Percentiles rank a stretch among this genome's conserved stretches.
These are phyloP conservation scores for Gigaspora rosea DNA, from an alignment of 192 early-diverging fungal species.

Conservation along the genomic window DNA sequence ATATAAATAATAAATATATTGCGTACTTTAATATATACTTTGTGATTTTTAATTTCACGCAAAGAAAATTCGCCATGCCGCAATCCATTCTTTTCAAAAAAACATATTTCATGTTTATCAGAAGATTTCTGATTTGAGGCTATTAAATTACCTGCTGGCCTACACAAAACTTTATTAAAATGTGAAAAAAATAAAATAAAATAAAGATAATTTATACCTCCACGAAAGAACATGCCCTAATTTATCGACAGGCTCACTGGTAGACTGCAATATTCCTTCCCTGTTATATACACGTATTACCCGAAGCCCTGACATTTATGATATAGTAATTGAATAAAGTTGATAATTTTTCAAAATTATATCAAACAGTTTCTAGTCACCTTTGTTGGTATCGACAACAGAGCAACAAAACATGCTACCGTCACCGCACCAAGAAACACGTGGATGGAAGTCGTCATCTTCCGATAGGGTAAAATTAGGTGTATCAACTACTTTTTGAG, in stretches of 20 bases:
- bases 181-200: neutral
- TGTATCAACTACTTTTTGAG: slow-evolving; percentile 50
- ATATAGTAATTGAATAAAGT: neutral
- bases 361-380: slow-evolving; percentile 27
- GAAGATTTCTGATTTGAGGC: slow-evolving; percentile 75
- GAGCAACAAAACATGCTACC: slow-evolving; percentile 82
- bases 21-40: slow-evolving; percentile 40
- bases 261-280: slow-evolving; percentile 81
- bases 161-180: slow-evolving; percentile 17
- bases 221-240: slow-evolving; percentile 81
- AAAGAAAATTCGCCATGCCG: slow-evolving; percentile 91
- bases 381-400: slow-evolving; percentile 55
- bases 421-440: slow-evolving; percentile 91
- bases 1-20: slow-evolving; percentile 7
- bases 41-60: slow-evolving; percentile 51
- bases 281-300: slow-evolving; percentile 81
- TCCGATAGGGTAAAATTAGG: slow-evolving; percentile 48
- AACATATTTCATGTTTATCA: slow-evolving; percentile 84
- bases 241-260: slow-evolving; percentile 73
- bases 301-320: slow-evolving; percentile 46
- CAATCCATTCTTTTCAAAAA: slow-evolving; percentile 94
- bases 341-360: neutral
- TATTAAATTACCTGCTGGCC: slow-evolving; percentile 83
- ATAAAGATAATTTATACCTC: slow-evolving; percentile 43
- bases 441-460: slow-evolving; percentile 70